Evolutionary conservation across 495 filamentous ascomycete species (phyloP).

Genomic region (Hypoxylon rickii): DNA sequence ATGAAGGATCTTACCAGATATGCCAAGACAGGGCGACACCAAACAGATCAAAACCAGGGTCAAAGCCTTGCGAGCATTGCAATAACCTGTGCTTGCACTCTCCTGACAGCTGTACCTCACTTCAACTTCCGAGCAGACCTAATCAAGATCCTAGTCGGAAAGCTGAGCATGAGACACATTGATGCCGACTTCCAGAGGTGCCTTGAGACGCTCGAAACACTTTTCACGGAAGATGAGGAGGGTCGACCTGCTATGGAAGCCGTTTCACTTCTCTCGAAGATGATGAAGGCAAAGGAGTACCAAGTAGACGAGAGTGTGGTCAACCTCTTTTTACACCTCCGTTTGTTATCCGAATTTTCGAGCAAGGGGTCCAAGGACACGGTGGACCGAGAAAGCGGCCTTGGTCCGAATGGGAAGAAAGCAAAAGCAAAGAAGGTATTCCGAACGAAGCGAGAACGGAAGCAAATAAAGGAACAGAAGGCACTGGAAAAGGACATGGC

Average conservation of each 20-base stretch:
- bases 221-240: conserved; percentile 88
- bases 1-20: conserved; percentile 69
- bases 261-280: conserved; percentile 81
- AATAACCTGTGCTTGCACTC: conserved; percentile 79
- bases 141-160: conserved; percentile 81
- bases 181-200: conserved; percentile 80
- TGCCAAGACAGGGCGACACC: conserved; percentile 55
- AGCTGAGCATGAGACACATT: conserved; percentile 68
- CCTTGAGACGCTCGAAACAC: conserved; percentile 72
- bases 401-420: conserved; percentile 59
- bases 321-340: conserved; percentile 88
- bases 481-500: conserved; percentile 90
- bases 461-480: conserved; percentile 77
- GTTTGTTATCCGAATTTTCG: conserved; percentile 83
- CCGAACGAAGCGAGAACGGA: conserved; percentile 56
- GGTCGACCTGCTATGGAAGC: conserved; percentile 86
- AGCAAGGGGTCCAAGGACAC: conserved; percentile 76
- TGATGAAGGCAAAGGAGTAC: conserved; percentile 88
- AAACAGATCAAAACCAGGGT: conserved; percentile 34
- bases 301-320: conserved; percentile 80
- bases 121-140: conserved; percentile 94
- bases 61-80: conserved; percentile 67
- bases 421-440: conserved; percentile 69
- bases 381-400: conserved; percentile 62
- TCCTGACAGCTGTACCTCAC: conserved; percentile 82